Evolutionary conservation across 2,329 filamentous ascomycete genomes (phyloP).

Genomic region (Cercospora sp.): DNA sequence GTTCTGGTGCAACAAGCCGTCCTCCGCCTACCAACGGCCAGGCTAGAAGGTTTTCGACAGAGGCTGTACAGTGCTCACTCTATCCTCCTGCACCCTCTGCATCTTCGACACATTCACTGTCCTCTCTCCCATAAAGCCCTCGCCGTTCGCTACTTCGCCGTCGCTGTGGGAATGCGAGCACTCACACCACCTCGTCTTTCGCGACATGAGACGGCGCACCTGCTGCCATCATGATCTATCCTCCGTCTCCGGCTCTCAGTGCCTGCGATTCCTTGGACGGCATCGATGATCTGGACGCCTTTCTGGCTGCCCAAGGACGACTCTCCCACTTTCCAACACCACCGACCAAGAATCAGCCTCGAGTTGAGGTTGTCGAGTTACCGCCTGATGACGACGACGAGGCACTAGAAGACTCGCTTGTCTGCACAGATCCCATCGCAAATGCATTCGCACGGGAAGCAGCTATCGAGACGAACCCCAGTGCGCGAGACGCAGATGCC

Average conservation of each 20-base stretch:
- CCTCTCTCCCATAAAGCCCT: neutral
- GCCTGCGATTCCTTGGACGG: conserved; percentile 36
- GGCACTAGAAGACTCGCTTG: neutral
- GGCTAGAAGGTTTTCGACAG: neutral
- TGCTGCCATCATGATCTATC: conserved; percentile 8
- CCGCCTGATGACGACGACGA: conserved; percentile 17
- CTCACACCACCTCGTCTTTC: neutral
- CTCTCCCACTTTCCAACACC: conserved; percentile 39
- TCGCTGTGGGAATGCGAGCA: neutral
- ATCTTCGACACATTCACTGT: neutral
- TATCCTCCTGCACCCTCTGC: neutral
- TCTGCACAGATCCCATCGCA: conserved; percentile 19
- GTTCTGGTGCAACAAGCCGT: neutral
- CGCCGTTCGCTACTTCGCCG: neutral
- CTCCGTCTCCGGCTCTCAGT: conserved; percentile 35
- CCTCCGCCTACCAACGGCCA: neutral
- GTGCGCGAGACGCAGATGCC: conserved; percentile 20
- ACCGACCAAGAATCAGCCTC: conserved; percentile 24
- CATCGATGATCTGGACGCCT: conserved; percentile 39
- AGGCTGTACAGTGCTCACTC: neutral
- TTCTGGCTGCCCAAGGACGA: conserved; percentile 32
- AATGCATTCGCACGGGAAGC: conserved; percentile 26
- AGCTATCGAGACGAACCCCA: conserved; percentile 10
- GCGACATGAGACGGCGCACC: conserved; percentile 1
- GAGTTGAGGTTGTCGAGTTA: conserved; percentile 26